A percentile compares a stretch with the other conserved stretches of the same genome.
phyloP scores from a whole-genome alignment of 2,329 filamentous ascomycete genomes.

The Aspergillus pseudonomiae region DNA sequence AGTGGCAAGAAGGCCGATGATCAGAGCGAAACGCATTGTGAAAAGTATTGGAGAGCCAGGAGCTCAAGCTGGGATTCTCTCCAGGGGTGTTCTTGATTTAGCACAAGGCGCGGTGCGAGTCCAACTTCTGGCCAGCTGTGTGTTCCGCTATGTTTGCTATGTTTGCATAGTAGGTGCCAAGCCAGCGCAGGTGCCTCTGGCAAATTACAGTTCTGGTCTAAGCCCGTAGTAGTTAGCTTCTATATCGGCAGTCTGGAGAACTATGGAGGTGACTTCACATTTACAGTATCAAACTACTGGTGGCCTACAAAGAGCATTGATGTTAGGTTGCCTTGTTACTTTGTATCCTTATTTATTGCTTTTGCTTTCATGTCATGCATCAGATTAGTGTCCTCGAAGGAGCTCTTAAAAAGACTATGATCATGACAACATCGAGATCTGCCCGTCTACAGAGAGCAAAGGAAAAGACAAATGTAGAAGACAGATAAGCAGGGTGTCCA shows the following conservation, averaged over 20 bases:
- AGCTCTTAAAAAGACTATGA: neutral
- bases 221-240: neutral
- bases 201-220: neutral
- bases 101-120: conserved; percentile 27
- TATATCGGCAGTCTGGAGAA: neutral
- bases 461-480: neutral
- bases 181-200: neutral
- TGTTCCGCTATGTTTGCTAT: conserved; percentile 33
- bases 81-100: conserved; percentile 15
- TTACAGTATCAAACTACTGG: no score
- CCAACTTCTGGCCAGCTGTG: conserved; percentile 39
- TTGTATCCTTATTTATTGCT: neutral
- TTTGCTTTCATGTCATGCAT: neutral
- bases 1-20: conserved; percentile 71
- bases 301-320: no score
- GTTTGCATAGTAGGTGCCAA: conserved; percentile 32
- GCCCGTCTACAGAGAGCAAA: conserved; percentile 6
- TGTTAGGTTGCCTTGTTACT: neutral
- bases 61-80: conserved; percentile 17
- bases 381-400: neutral
- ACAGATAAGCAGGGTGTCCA: neutral
- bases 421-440: neutral
- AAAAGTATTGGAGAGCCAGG: conserved; percentile 20
- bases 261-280: neutral
- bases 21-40: conserved; percentile 67